Evolutionary conservation across 73 alveolate genomes (phyloP).

Genomic region (Paramecium octaurelia): DNA sequence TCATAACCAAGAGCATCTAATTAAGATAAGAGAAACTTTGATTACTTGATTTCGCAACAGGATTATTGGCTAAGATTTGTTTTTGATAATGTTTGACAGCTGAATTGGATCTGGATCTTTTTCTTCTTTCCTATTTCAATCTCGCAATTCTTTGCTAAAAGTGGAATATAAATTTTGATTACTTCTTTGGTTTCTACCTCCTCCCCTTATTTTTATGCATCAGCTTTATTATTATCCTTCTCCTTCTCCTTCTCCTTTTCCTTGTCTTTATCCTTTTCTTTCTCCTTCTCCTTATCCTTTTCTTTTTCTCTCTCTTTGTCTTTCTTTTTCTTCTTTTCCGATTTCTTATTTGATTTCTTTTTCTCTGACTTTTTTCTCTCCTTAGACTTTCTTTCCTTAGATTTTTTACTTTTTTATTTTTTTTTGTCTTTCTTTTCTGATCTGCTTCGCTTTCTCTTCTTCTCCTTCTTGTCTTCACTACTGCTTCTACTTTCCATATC

Average conservation of each 20-base stretch:
- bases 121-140: constrained; percentile 42
- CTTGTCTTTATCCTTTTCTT: background rate
- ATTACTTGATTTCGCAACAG: constrained; percentile 39
- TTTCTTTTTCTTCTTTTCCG: background rate
- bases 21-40: no score
- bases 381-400: constrained; percentile 51
- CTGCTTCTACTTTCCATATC: constrained; percentile 1
- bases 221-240: background rate
- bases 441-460: constrained; percentile 3
- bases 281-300: background rate
- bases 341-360: background rate
- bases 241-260: background rate
- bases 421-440: background rate
- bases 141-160: constrained; percentile 33
- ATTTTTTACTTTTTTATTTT: constrained; percentile 36
- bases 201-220: background rate
- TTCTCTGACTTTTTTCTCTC: constrained; percentile 3
- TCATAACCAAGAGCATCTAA: constrained; percentile 3
- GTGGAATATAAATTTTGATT: background rate
- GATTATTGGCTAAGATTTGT: constrained; percentile 25
- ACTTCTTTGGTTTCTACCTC: constrained; percentile 27
- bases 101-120: constrained; percentile 46
- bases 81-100: constrained; percentile 40
- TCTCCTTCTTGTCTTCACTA: constrained; percentile 10
- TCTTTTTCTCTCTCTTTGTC: background rate